Evolutionary conservation across 2,329 filamentous ascomycete species (phyloP), one percentile per base, ranked within the genome.

Genomic region (Aspergillus jensenii): DNA sequence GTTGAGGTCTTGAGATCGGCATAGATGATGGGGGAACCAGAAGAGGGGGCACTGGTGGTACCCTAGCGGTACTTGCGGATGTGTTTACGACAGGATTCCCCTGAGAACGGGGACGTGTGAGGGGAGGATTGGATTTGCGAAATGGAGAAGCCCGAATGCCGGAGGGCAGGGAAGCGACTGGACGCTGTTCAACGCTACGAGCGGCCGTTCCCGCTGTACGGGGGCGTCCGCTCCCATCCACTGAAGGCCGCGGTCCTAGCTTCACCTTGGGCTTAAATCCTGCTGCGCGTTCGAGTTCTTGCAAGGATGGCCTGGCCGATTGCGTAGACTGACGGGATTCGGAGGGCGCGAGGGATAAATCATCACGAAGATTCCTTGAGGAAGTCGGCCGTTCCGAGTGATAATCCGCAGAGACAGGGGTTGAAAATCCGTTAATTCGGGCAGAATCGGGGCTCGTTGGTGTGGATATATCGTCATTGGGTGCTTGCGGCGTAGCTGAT

Each of bases 241-340:
- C 79, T 61, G 91, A 93, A 25, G 92, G 92, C 46, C 93, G 85
- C 9, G 95, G 93, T 1, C 88, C 95, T 44, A 96, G 84, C 75
- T 96, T 97, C 56, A 96, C 87, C 72, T 96, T 97, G 53, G 80
- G 80, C 59, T 68, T 71, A 54, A 71, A 71, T 44, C 72, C 67
- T 46, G 70, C 73, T 14, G 71, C 71, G 23, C 71, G 73, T 54
- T 78, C 78, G 35, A 80, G 68, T 50, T 81, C 79, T 23, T 71
- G 72, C 31, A 77, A 65, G 0, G 78, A 78, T 17, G 78, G 78
- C 23, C 79, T 73, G 37, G 71, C 70, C 14, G 77, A 78, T 54
- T 78, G 76, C 19, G 72, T 70, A 17, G 75, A 76, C 60, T 67
- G 71, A 17, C 76, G 73, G 14, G 67, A 66, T 49, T 77, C 74